Percentiles rank a stretch among this genome's conserved stretches.
These are phyloP conservation scores for Colletotrichum endophyticum DNA, from an alignment of 2,329 filamentous ascomycete genomes.

Conservation along the genomic window DNA sequence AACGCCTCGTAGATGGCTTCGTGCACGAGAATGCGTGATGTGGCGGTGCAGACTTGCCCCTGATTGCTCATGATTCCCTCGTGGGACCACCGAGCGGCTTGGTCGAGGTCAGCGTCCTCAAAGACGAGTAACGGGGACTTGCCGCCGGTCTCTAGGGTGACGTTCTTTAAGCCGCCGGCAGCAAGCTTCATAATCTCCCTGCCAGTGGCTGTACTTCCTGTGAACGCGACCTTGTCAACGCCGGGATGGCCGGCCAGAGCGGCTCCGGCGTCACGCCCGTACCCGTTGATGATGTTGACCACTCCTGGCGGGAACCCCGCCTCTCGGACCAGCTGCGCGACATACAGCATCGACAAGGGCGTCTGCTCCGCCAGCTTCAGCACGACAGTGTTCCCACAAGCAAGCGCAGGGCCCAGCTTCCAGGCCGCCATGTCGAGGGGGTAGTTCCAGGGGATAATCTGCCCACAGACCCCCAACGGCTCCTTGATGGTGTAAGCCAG, in stretches of 20 bases:
- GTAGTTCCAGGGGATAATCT: constrained; percentile 85
- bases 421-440: constrained; percentile 78
- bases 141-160: constrained; percentile 65
- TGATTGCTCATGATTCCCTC: constrained; percentile 57
- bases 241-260: constrained; percentile 67
- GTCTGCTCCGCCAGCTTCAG: constrained; percentile 67
- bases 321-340: constrained; percentile 68
- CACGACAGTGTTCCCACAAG: constrained; percentile 63
- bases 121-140: constrained; percentile 66
- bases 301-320: constrained; percentile 77
- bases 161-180: constrained; percentile 61
- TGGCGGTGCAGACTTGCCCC: constrained; percentile 66
- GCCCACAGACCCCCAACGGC: constrained; percentile 77
- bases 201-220: constrained; percentile 71
- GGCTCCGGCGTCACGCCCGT: constrained; percentile 66
- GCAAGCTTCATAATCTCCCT: constrained; percentile 74
- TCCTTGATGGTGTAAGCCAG: constrained; percentile 79
- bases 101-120: constrained; percentile 65
- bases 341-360: constrained; percentile 62
- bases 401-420: constrained; percentile 66
- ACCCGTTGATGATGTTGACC: constrained; percentile 73
- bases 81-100: constrained; percentile 59
- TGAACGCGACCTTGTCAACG: constrained; percentile 77
- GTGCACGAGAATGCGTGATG: constrained; percentile 64
- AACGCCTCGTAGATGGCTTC: constrained; percentile 64